phyloP scores from a whole-genome alignment of 2,329 filamentous ascomycete species.

The Blastomyces emzantsi region DNA sequence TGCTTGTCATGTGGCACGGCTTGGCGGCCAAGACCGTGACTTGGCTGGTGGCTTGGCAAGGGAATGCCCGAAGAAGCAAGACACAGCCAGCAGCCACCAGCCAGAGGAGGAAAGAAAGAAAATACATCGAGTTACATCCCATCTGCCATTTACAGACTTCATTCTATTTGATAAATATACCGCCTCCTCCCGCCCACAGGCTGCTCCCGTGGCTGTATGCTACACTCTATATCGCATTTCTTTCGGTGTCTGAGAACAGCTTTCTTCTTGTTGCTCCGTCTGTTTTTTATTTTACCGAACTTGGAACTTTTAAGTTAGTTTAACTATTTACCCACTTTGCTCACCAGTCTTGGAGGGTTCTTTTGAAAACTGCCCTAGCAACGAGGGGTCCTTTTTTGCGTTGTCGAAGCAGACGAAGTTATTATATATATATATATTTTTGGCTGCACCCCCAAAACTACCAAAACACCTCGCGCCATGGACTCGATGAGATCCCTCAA shows the following conservation, averaged over 20 bases:
- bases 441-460: neutral
- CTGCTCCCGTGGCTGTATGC: neutral
- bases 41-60: no score
- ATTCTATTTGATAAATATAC: neutral
- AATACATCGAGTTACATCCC: no score
- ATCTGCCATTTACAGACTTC: neutral
- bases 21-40: neutral
- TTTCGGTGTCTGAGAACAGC: neutral
- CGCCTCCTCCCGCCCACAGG: neutral
- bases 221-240: neutral
- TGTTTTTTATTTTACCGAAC: neutral
- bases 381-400: constrained; percentile 5
- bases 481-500: constrained; percentile 57
- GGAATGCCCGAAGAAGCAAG: neutral
- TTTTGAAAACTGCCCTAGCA: neutral
- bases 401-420: neutral
- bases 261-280: no score
- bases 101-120: neutral
- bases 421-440: neutral
- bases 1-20: neutral
- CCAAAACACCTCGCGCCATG: constrained; percentile 35
- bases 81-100: neutral
- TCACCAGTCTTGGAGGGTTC: neutral
- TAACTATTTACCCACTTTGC: neutral
- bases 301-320: no score